These are phyloP conservation scores for Fusarium nisikadoi DNA, from an alignment of 2,329 filamentous ascomycete genomes.

Conservation along the genomic window DNA sequence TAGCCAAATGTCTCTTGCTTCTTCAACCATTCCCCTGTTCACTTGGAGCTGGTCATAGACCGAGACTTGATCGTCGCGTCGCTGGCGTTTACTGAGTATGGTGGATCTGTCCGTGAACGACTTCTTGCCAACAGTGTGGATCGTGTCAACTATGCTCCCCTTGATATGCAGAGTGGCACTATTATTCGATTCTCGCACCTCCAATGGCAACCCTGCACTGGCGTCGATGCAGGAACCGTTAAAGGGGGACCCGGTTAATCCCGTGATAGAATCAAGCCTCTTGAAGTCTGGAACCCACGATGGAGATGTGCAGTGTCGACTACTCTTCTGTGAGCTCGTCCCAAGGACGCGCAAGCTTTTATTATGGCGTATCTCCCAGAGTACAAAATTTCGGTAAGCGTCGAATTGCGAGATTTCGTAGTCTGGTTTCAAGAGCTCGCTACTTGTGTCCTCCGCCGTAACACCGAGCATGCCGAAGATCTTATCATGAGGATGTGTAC, in stretches of 20 bases:
- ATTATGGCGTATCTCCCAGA: rapidly evolving
- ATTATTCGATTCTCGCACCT: rapidly evolving
- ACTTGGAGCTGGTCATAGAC: rapidly evolving
- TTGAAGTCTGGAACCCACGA: neutral
- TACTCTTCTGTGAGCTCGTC: rapidly evolving
- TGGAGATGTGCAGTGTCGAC: rapidly evolving
- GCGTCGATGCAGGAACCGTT: neutral
- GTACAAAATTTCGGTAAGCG: rapidly evolving
- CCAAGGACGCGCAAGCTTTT: neutral
- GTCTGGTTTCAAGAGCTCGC: neutral
- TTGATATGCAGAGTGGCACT: rapidly evolving
- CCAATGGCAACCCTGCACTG: rapidly evolving
- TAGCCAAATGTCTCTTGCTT: neutral
- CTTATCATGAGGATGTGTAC: neutral
- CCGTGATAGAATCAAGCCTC: rapidly evolving
- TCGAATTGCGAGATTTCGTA: rapidly evolving
- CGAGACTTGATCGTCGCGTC: rapidly evolving
- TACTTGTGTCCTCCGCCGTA: rapidly evolving
- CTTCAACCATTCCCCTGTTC: neutral
- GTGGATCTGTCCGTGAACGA: rapidly evolving
- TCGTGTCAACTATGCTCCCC: rapidly evolving
- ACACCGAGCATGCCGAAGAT: neutral
- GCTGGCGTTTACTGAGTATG: rapidly evolving
- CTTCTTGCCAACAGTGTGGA: neutral
- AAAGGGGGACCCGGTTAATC: neutral